phyloP scores from a whole-genome alignment of 2,329 filamentous ascomycete genomes.

The Cadophora sp. region DNA sequence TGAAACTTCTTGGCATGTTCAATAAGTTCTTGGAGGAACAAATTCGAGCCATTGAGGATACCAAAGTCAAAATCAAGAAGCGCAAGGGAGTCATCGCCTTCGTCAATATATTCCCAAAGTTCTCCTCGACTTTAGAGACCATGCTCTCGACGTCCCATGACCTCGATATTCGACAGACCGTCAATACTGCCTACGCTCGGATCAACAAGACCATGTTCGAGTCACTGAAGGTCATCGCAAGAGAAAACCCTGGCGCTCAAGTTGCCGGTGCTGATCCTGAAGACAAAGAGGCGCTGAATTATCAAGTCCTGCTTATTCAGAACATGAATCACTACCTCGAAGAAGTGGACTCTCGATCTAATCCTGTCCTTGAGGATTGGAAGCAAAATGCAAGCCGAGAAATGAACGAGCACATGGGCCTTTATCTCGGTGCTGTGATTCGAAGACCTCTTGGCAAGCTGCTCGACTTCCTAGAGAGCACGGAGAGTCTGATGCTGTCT shows the following conservation, averaged over 20 bases:
- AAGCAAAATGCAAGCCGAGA: constrained; percentile 78
- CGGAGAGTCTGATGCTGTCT: constrained; percentile 72
- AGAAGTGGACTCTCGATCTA: constrained; percentile 78
- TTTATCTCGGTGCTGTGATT: constrained; percentile 89
- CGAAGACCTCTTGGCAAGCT: constrained; percentile 88
- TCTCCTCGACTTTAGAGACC: constrained; percentile 82
- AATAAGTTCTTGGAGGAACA: constrained; percentile 93
- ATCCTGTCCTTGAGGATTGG: constrained; percentile 84
- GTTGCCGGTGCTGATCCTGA: constrained; percentile 68
- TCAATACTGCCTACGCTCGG: constrained; percentile 87
- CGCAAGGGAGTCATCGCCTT: constrained; percentile 96
- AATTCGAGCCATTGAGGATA: constrained; percentile 94
- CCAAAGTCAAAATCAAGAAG: constrained; percentile 99
- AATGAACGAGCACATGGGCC: constrained; percentile 83
- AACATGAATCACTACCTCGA: constrained; percentile 99
- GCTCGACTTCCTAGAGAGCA: constrained; percentile 89
- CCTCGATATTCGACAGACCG: constrained; percentile 73
- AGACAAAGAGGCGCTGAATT: constrained; percentile 96
- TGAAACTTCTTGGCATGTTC: constrained; percentile 77
- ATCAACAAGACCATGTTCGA: constrained; percentile 98
- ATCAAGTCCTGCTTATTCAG: constrained; percentile 95
- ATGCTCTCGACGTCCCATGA: constrained; percentile 71
- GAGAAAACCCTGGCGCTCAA: constrained; percentile 64
- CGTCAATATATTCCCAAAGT: constrained; percentile 90
- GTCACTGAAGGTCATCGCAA: constrained; percentile 91